These are phyloP conservation scores for Lathyrus sativus DNA, from an alignment of 306 rosid genomes.

Conservation along the genomic window DNA sequence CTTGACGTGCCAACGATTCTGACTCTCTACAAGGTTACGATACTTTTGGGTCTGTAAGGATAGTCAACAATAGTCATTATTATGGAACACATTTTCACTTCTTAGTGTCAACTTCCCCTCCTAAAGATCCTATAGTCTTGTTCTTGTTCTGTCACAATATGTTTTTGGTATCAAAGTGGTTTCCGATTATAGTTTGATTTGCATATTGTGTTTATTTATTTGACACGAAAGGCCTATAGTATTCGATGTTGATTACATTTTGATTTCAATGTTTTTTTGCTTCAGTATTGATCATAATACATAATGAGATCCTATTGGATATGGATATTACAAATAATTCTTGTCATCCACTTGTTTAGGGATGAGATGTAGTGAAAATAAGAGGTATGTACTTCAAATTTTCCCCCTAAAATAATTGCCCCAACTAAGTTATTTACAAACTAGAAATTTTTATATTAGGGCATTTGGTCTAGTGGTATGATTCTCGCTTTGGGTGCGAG, in stretches of 20 bases:
- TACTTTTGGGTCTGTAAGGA: too few species aligned
- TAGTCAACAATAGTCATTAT: too few species aligned
- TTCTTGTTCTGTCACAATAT: not conserved
- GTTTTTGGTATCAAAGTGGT: not conserved
- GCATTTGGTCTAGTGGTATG: conserved; percentile 58
- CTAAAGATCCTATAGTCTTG: too few species aligned
- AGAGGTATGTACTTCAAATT: not conserved
- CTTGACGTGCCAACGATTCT: too few species aligned
- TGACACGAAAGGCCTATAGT: not conserved
- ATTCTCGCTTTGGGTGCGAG: conserved; percentile 53
- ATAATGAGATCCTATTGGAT: not conserved
- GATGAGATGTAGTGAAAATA: not conserved
- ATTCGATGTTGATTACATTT: not conserved
- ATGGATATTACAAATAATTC: not conserved
- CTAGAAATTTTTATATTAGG: not conserved
- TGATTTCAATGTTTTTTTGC: not conserved
- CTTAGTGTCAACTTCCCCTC: not conserved
- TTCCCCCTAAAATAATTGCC: not conserved
- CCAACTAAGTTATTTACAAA: not conserved
- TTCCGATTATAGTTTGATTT: not conserved
- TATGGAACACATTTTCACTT: too few species aligned
- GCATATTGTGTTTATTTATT: not conserved
- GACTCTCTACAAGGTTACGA: too few species aligned
- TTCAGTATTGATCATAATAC: not conserved
- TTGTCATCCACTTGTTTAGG: not conserved